These are phyloP conservation scores for Cercospora zeina DNA, from an alignment of 2,329 filamentous ascomycete species.

Conservation along the genomic window DNA sequence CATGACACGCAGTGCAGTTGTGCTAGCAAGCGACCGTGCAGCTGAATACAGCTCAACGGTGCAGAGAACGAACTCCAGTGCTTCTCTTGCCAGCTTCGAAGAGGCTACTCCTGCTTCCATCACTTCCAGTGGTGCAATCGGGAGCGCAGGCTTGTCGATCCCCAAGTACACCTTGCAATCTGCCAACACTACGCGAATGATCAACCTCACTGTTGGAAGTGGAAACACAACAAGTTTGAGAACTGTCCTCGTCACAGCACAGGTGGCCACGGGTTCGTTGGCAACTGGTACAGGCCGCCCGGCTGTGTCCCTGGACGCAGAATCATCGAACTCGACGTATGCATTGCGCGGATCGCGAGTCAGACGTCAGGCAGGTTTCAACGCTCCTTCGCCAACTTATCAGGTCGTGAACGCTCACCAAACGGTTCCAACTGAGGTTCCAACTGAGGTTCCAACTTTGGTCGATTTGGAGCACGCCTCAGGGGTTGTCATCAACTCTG, in stretches of 20 bases:
- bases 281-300: background rate
- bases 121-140: background rate
- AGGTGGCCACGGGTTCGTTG: background rate
- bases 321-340: conserved; percentile 1
- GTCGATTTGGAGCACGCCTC: background rate
- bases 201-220: background rate
- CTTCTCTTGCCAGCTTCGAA: background rate
- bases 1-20: background rate
- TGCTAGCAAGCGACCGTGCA: conserved; percentile 11
- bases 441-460: background rate
- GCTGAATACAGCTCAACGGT: conserved; percentile 11
- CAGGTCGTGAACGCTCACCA: background rate
- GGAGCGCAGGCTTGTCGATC: background rate
- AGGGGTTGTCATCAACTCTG: background rate
- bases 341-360: background rate
- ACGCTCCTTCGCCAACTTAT: background rate
- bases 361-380: background rate
- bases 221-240: conserved; percentile 8
- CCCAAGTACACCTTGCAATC: background rate
- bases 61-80: background rate
- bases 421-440: background rate
- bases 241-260: conserved; percentile 8
- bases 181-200: conserved; percentile 4
- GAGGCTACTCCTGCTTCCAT: background rate
- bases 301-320: background rate